Base-by-base conservation (phyloP, 2,329 filamentous ascomycete species). In the Scedosporium dehoogii region DNA sequence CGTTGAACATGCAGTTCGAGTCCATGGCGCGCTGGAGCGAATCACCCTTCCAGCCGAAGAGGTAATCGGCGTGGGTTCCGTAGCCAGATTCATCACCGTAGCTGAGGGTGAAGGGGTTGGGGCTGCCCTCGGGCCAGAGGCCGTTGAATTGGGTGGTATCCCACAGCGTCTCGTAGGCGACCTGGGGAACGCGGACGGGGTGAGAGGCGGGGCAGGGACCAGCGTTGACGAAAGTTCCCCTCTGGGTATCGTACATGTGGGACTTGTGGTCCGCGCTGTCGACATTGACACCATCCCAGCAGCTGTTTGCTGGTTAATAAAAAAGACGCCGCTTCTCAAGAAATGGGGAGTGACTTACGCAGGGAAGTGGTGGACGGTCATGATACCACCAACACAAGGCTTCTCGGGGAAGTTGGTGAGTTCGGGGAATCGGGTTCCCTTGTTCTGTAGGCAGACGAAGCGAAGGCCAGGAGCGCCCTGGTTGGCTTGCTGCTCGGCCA, bases 251-350 rank as follows among this genome's bases (percentile, higher is more conserved):
- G 68, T 76, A 72, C 73, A 72, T 76, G 66, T 86, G 85, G 58
- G 73, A 81, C 67, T 78, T 79, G 70, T 86, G 82, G 70, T 85
- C 75, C 0, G 73, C 58, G 4, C 77, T 76, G 68, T 86, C 83
- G 25, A 83, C 67, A 65, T 85, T 79, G 53, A 75, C 73, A 33
- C 85, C 85, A 64, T 88, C 78, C 85, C 85, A 87, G 75, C 85
- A 87, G 3, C 69, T 68, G 76, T 67, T 68, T 81, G 74, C 21
- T 29, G 41, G 29, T 42, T 25, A 44, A 75, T 1, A 25, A 59
- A 33, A 5, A 59, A 16, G 84, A 18, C 69, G 77, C 7, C 29
- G 6, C 29, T 33, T 6, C 29, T 33, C 29, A 38, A 23, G 25
- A 16, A 18, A 7, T 10, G 3, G 12, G 25, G 14, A 62, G 29